Percentiles rank a stretch among this genome's conserved stretches.
Conservation (phyloP, 305 asterid species). For the Ilex paraguariensis region DNA sequence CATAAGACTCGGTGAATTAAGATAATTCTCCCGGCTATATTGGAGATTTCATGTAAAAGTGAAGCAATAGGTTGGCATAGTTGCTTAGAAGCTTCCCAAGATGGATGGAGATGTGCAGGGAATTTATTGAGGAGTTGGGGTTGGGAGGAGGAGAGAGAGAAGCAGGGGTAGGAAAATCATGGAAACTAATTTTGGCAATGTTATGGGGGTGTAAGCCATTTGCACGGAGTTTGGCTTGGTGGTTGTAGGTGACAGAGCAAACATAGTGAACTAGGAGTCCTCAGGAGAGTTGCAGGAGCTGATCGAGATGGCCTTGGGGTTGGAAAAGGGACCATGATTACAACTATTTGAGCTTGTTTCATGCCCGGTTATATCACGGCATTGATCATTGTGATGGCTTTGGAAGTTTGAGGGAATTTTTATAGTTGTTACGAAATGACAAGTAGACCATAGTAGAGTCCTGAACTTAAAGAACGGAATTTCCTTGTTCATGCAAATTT, state of each 20-base stretch:
- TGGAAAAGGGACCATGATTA: conserved; percentile 55
- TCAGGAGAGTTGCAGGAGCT: conserved; percentile 66
- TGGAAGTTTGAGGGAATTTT: no score
- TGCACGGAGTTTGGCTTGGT: conserved; percentile 40
- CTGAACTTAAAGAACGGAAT: no score
- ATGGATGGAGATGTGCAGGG: conserved; percentile 43
- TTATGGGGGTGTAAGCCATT: conserved; percentile 29
- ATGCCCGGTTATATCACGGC: no score
- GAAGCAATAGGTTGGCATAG: conserved; percentile 29
- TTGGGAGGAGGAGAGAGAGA: conserved; percentile 31
- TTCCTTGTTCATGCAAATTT: no score
- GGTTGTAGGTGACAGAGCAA: conserved; percentile 43
- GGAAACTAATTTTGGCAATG: conserved; percentile 36
- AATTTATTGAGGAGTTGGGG: conserved; percentile 25
- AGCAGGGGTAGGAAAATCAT: conserved; percentile 35
- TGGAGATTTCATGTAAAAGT: conserved; percentile 14
- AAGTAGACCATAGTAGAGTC: no score
- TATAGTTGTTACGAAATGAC: no score
- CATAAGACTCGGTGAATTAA: conserved; percentile 36
- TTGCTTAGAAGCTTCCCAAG: conserved; percentile 26
- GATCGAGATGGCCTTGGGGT: conserved; percentile 65
- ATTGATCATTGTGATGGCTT: no score
- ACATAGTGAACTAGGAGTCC: conserved; percentile 41
- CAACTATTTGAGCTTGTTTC: conserved; percentile 17
- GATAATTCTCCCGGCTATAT: conserved; percentile 12